A percentile compares a stretch with the other conserved stretches of the same genome.
These are phyloP conservation scores for Corynascus novoguineensis DNA, from an alignment of 495 filamentous ascomycete genomes.

Conservation along the genomic window DNA sequence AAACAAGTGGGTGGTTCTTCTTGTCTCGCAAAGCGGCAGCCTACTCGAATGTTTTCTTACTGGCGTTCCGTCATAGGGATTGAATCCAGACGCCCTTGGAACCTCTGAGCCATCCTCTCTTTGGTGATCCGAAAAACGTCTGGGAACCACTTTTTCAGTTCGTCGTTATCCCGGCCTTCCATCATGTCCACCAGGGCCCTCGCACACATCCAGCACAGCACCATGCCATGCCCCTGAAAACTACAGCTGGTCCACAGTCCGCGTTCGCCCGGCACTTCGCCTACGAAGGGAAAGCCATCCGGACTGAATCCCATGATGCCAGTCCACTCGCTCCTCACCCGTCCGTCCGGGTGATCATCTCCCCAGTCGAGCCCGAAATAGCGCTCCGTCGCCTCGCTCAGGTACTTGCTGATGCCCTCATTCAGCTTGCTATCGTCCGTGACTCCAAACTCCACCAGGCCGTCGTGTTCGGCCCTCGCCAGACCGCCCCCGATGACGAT, in stretches of 20 bases:
- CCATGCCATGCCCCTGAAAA: conserved; percentile 59
- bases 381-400: conserved; percentile 39
- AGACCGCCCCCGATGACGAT: conserved; percentile 68
- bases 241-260: conserved; percentile 47
- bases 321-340: conserved; percentile 56
- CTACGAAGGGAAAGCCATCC: conserved; percentile 54
- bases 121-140: conserved; percentile 41
- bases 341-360: conserved; percentile 49
- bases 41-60: not conserved
- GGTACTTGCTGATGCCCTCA: conserved; percentile 47
- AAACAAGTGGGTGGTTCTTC: not conserved
- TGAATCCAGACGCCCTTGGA: conserved; percentile 39
- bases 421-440: conserved; percentile 57
- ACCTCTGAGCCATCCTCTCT: conserved; percentile 40
- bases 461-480: conserved; percentile 39
- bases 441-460: conserved; percentile 47
- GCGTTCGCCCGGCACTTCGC: conserved; percentile 38
- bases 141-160: conserved; percentile 47
- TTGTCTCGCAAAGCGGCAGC: not conserved
- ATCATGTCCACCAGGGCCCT: conserved; percentile 50
- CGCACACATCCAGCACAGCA: conserved; percentile 52
- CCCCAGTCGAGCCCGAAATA: conserved; percentile 59
- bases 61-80: not conserved
- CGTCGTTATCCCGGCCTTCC: conserved; percentile 32
- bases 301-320: conserved; percentile 57